Percentiles rank a stretch among this genome's conserved stretches.
Evolutionary conservation across 1,284 basidiomycete species (phyloP).

Genomic region (Papiliotrema fonsecae): DNA sequence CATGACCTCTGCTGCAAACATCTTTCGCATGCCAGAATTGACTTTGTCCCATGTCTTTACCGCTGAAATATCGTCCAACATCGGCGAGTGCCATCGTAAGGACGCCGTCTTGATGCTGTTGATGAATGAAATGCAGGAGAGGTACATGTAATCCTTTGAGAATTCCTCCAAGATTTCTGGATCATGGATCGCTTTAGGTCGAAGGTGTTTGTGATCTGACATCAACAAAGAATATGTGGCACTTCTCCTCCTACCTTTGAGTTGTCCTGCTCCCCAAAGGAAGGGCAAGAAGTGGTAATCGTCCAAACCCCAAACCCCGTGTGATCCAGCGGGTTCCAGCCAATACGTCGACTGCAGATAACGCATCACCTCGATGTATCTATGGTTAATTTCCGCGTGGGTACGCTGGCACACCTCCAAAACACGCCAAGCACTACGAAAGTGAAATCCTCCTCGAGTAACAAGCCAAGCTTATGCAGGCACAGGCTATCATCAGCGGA

Average conservation of each 20-base stretch:
- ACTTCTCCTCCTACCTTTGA: conserved; percentile 55
- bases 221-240: conserved; percentile 6
- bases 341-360: conserved; percentile 89
- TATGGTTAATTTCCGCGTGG: no score
- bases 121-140: conserved; percentile 94
- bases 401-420: conserved; percentile 71
- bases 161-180: conserved; percentile 90
- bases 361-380: conserved; percentile 86
- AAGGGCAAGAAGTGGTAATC: conserved; percentile 98
- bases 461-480: conserved; percentile 66
- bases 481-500: conserved; percentile 59
- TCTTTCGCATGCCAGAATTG: conserved; percentile 96
- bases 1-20: conserved; percentile 93
- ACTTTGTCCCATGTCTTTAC: conserved; percentile 98
- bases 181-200: conserved; percentile 90
- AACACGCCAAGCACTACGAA: conserved; percentile 82
- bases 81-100: conserved; percentile 95
- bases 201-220: conserved; percentile 78
- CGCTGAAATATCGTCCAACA: conserved; percentile 96
- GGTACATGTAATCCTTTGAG: conserved; percentile 90
- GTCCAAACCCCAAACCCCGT: conserved; percentile 97
- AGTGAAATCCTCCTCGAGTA: conserved; percentile 63
- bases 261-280: conserved; percentile 71
- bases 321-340: conserved; percentile 95
- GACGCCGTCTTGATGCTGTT: conserved; percentile 96